Evolutionary conservation across 768 basidiomycete species (phyloP).

Genomic region (Cyclocybe aegerita): DNA sequence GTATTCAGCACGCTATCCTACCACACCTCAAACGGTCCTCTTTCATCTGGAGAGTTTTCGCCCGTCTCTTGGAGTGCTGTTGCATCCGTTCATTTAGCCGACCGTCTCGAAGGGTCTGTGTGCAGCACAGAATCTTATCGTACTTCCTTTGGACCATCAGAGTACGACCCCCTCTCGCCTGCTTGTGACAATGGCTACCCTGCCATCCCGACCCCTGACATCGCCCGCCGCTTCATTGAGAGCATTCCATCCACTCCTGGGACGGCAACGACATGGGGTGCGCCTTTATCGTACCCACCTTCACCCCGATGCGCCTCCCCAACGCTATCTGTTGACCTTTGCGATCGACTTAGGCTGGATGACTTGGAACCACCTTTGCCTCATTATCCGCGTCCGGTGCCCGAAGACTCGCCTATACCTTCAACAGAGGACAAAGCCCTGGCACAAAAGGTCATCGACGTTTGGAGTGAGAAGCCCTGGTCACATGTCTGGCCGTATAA

Average conservation of each 20-base stretch:
- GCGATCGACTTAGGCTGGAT: slow-evolving; percentile 13
- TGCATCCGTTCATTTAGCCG: slow-evolving; percentile 54
- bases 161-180: slow-evolving; percentile 42
- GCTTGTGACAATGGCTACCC: slow-evolving; percentile 24
- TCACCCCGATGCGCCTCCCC: slow-evolving; percentile 19
- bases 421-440: background rate
- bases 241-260: slow-evolving; percentile 51
- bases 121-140: slow-evolving; percentile 50
- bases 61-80: slow-evolving; percentile 31
- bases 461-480: slow-evolving; percentile 16
- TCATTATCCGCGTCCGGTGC: background rate
- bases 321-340: slow-evolving; percentile 18
- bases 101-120: slow-evolving; percentile 55
- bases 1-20: slow-evolving; percentile 50
- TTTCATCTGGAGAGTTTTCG: slow-evolving; percentile 41
- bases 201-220: slow-evolving; percentile 55
- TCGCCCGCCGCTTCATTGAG: slow-evolving; percentile 55
- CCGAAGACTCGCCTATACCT: background rate
- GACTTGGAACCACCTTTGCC: background rate
- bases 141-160: slow-evolving; percentile 58
- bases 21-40: slow-evolving; percentile 51
- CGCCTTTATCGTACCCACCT: slow-evolving; percentile 38
- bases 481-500: slow-evolving; percentile 32
- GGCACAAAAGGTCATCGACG: background rate
- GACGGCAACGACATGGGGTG: slow-evolving; percentile 53